phyloP scores from a whole-genome alignment of 176 grass and related monocot species.

The Juncus inflexus region DNA sequence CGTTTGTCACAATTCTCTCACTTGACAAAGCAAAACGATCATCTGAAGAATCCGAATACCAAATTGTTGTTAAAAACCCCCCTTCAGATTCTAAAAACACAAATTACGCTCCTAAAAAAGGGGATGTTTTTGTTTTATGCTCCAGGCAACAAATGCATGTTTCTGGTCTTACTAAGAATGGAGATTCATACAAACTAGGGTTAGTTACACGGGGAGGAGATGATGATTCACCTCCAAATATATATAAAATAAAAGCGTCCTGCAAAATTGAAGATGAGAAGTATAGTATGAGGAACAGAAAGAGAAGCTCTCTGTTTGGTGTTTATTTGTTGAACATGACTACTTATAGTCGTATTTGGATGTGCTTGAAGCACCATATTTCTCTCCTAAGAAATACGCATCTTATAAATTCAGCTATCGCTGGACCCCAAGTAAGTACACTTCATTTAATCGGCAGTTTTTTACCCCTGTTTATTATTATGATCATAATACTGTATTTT shows the following conservation, averaged over 20 bases:
- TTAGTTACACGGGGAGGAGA: constrained; percentile 18
- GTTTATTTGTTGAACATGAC: too few relatives aligned
- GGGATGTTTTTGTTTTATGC: constrained; percentile 21
- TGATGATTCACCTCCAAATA: neutral
- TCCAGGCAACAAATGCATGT: constrained; percentile 10
- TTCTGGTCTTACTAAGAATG: constrained; percentile 2
- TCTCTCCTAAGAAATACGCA: neutral
- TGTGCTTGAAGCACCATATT: constrained; percentile 20
- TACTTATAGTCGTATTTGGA: constrained; percentile 30
- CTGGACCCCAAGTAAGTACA: neutral
- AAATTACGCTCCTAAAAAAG: too few relatives aligned
- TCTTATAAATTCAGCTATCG: too few relatives aligned
- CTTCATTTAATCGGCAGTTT: too few relatives aligned
- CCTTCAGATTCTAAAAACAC: neutral
- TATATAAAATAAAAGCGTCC: neutral
- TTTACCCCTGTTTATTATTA: too few relatives aligned
- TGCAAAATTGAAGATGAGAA: constrained; percentile 7
- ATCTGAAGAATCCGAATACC: neutral
- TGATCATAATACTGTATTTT: too few relatives aligned
- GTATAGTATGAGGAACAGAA: too few relatives aligned
- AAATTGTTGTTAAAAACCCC: neutral
- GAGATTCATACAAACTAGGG: constrained; percentile 5
- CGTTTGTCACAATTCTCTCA: constrained; percentile 14
- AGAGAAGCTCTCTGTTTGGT: too few relatives aligned
- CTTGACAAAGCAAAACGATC: neutral